Percentiles rank a stretch among this genome's conserved stretches.
These are phyloP conservation scores for Populus deltoides DNA, from an alignment of 345 rosid genomes.

Conservation along the genomic window DNA sequence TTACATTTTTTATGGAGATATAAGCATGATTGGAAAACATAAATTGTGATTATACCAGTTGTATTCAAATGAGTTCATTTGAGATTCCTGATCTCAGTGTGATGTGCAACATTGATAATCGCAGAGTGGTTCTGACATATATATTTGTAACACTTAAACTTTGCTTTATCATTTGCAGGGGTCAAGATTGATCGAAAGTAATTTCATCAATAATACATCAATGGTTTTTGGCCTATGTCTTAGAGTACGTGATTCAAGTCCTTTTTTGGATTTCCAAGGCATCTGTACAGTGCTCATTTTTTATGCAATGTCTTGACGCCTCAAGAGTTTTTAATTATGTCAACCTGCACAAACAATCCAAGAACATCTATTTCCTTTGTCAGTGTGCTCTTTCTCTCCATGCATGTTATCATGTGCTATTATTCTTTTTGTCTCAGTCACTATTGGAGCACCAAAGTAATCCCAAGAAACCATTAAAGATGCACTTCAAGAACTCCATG, in stretches of 20 bases:
- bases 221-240: constrained; percentile 90
- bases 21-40: not conserved
- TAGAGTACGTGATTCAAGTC: constrained; percentile 50
- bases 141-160: constrained; percentile 1
- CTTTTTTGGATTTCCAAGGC: constrained; percentile 14
- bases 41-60: too few species aligned
- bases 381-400: not conserved
- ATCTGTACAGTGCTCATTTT: constrained; percentile 5
- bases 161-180: constrained; percentile 55
- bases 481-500: constrained; percentile 85
- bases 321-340: not conserved
- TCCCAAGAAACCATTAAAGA: constrained; percentile 75
- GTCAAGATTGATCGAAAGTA: constrained; percentile 81
- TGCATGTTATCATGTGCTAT: constrained; percentile 1
- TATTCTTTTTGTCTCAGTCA: constrained; percentile 44
- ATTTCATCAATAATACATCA: constrained; percentile 88
- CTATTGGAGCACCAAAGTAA: constrained; percentile 88
- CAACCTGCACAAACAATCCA: too few species aligned
- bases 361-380: not conserved
- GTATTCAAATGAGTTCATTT: not conserved
- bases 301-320: not conserved
- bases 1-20: too few species aligned
- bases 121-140: not conserved
- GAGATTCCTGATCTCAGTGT: not conserved
- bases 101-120: not conserved